A percentile compares a stretch with the other conserved stretches of the same genome.
Evolutionary conservation across 257 asterid genomes (phyloP).

Genomic region (Fraxinus anomala): DNA sequence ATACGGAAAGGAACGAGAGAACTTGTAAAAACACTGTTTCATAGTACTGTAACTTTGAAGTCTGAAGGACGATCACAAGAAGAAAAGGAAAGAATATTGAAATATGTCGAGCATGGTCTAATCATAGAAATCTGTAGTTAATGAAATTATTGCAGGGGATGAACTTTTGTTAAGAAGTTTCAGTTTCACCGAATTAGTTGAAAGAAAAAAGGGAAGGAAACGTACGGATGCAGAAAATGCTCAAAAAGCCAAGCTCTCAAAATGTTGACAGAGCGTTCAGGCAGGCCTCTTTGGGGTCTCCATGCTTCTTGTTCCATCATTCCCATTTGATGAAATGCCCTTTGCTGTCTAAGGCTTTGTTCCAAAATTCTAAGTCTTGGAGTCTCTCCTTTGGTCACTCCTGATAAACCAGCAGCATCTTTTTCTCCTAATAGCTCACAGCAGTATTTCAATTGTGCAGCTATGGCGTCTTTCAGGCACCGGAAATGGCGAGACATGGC

Average conservation of each 20-base stretch:
- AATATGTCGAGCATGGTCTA: conserved; percentile 30
- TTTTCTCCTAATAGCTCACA: conserved; percentile 82
- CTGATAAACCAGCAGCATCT: conserved; percentile 66
- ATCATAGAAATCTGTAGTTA: conserved; percentile 52
- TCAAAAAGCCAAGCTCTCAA: conserved; percentile 98
- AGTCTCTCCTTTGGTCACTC: conserved; percentile 92
- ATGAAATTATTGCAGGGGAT: conserved; percentile 28
- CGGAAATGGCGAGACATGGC: conserved; percentile 98
- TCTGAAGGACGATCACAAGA: conserved; percentile 41
- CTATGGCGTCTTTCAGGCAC: conserved; percentile 82
- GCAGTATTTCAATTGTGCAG: conserved; percentile 66
- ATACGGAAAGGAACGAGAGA: conserved; percentile 30
- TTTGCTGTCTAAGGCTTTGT: conserved; percentile 79
- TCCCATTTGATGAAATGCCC: conserved; percentile 93
- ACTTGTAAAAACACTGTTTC: conserved; percentile 30
- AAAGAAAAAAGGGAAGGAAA: background rate
- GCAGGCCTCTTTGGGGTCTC: conserved; percentile 95
- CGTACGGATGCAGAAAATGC: conserved; percentile 98
- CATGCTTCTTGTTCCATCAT: conserved; percentile 98
- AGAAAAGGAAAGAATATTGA: conserved; percentile 28
- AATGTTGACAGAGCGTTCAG: conserved; percentile 93
- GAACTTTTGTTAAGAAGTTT: conserved; percentile 23
- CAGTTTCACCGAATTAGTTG: background rate
- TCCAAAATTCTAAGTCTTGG: conserved; percentile 84
- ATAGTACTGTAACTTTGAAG: conserved; percentile 24